phyloP scores from a whole-genome alignment of 1,139 yeast genomes.

The Insectozyma bohioensis region DNA sequence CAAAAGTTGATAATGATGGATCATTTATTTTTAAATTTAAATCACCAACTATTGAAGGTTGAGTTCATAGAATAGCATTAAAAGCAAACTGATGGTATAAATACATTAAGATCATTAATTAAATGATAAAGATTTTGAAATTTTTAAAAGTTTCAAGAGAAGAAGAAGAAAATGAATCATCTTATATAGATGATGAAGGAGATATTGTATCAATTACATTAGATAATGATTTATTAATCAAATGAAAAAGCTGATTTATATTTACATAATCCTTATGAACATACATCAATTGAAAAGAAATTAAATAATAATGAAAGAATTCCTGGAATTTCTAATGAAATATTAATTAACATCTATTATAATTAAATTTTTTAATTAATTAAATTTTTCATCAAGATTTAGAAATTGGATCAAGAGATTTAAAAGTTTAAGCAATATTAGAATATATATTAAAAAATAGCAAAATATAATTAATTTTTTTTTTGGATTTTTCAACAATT shows the following conservation, averaged over 20 bases:
- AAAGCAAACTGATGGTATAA: slow-evolving; percentile 33
- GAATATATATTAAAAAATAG: too few species aligned
- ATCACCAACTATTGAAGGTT: slow-evolving; percentile 61
- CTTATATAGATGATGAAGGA: slow-evolving; percentile 79
- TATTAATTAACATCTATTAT: too few species aligned
- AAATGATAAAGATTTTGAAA: slow-evolving; percentile 43
- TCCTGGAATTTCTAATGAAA: slow-evolving; percentile 58
- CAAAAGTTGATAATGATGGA: slow-evolving; percentile 13
- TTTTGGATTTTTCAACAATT: too few species aligned
- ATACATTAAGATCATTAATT: slow-evolving; percentile 38
- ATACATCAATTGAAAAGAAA: slow-evolving; percentile 25
- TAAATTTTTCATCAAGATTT: too few species aligned
- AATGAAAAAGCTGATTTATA: slow-evolving; percentile 68
- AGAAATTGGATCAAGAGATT: too few species aligned
- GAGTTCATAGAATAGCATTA: slow-evolving; percentile 54
- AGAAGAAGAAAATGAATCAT: slow-evolving; percentile 1
- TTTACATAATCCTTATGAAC: slow-evolving; percentile 67
- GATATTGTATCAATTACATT: slow-evolving; percentile 78
- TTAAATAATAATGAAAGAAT: slow-evolving; percentile 30
- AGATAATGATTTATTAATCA: slow-evolving; percentile 67
- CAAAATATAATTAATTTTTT: too few species aligned
- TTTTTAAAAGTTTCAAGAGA: slow-evolving; percentile 24
- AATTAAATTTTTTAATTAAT: too few species aligned
- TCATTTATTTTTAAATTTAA: slow-evolving; percentile 72
- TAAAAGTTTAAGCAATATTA: too few species aligned